Evolutionary conservation across 257 asterid species (phyloP), one percentile per base, ranked within the genome.

Genomic region (Gentiana macrophylla): DNA sequence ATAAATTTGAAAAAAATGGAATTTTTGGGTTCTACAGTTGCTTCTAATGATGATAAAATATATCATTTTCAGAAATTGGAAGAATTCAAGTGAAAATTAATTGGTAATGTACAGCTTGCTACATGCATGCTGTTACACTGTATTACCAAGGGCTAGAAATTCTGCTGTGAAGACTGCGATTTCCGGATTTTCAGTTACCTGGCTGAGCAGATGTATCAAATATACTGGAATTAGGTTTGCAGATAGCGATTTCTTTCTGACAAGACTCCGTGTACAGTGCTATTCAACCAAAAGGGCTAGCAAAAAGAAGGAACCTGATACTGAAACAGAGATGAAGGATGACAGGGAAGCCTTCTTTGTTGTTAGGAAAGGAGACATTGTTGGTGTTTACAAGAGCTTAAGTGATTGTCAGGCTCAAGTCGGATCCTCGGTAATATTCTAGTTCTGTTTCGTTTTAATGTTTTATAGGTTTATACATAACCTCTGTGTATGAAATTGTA

Each of bases 361-460:
- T 67, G 94, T 84, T 46, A 89, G 96, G 71, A 90, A 90, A 76
- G 98, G 96, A 34, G 96, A 86, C 68, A 72, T 86, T 55, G 80
- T 86, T 51, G 98, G 98, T 61, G 82, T 90, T 35, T 90, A 84
- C 82, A 90, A 84, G 79, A 86, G 86, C 74, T 77, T 90, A 67
- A 86, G 86, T 68, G 98, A 90, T 68, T 90, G 96, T 60, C 98
- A 90, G 78, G 83, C 85, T 59, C 98, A 90, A 90, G 98, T 84
- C 52, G 98, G 96, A 72, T 69, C 86, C 56, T 90, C 98, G 82
- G 98, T 90, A 86, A 78, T 74, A 49, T 51, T n/a, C 4, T 59
- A 34, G 32, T 50, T 49, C 37, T 13, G 2, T 4, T 55, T 44
- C 5, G 13, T 48, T 12, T n/a, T n/a, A n/a, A n/a, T n/a, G n/a